A percentile compares a stretch with the other conserved stretches of the same genome.
These are phyloP conservation scores for Porphyra umbilicalis DNA, from an alignment of 31 red algal genomes.

Conservation along the genomic window DNA sequence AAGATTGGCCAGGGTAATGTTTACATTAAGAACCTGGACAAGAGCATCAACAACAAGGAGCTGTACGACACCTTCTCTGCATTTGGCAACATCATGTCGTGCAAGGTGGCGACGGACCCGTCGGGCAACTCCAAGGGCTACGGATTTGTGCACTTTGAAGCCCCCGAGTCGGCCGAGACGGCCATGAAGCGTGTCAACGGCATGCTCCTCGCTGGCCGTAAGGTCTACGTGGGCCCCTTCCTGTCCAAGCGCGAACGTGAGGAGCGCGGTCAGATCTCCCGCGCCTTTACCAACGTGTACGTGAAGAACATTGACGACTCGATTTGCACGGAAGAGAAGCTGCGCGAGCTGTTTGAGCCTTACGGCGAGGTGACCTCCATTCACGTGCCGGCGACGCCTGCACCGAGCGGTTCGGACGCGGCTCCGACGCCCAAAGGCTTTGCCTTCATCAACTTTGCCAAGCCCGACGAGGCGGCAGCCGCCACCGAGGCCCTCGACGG, in stretches of 20 bases:
- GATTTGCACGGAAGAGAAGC: constrained; percentile 56
- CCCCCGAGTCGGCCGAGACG: constrained; percentile 64
- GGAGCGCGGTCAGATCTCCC: constrained; percentile 63
- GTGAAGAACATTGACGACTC: constrained; percentile 91
- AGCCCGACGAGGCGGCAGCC: constrained; percentile 64
- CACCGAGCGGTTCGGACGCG: constrained; percentile 10
- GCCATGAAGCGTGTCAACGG: constrained; percentile 90
- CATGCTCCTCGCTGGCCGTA: constrained; percentile 73
- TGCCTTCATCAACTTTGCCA: constrained; percentile 95
- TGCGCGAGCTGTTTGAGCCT: constrained; percentile 72
- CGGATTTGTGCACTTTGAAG: constrained; percentile 98
- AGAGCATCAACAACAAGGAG: constrained; percentile 93
- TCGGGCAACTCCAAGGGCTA: constrained; percentile 73
- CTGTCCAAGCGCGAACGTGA: constrained; percentile 82
- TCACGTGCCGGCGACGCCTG: constrained; percentile 23
- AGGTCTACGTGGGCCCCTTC: constrained; percentile 92
- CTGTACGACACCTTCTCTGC: constrained; percentile 94
- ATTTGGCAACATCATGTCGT: constrained; percentile 95
- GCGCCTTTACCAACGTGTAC: constrained; percentile 94
- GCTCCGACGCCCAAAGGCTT: constrained; percentile 63
- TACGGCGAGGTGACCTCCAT: constrained; percentile 88
- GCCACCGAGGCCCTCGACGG: constrained; percentile 86
- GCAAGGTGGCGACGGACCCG: constrained; percentile 94
- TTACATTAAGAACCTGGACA: constrained; percentile 96
- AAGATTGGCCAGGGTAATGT: constrained; percentile 83